Base-by-base conservation (phyloP, 345 rosid genomes). In the Brassica napus region DNA sequence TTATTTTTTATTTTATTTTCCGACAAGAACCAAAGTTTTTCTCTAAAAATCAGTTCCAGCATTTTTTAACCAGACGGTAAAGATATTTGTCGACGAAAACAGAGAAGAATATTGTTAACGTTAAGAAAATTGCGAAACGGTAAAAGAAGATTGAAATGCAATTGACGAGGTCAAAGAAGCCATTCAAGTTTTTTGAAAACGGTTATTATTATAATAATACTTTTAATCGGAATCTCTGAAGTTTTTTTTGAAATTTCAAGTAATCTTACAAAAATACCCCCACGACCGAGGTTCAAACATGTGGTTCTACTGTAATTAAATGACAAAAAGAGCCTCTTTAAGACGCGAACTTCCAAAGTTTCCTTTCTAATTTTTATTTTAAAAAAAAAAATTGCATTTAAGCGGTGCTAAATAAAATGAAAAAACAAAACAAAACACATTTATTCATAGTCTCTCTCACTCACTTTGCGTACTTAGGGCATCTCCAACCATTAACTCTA, bases 401-500 rank as follows among this genome's bases (percentile, higher is more conserved):
- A 69, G 64, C 34, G n/a, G 71, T 80, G 69, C 21, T 30, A 0
- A 39, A 55, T 24, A 77, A 77, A 16, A 64, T 1, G 5, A 37
- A 4, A 44, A 49, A 52, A 52, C 54, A 44, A 60, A 65, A 73
- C 70, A 74, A 69, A 79, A 69, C 52, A 61, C 70, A 69, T 62
- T 34, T 65, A 79, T 5, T 71, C 68, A 74, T 15, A 2, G 15
- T 23, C 60, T 55, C 66, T 69, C 73, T 61, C 71, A 74, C 39
- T 64, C 76, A 57, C 80, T 66, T 71, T 72, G 73, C 85, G 85
- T 82, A 26, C 85, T 86, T n/a, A n/a, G n/a, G n/a, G n/a, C n/a
- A n/a, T n/a, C n/a, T n/a, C n/a, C n/a, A n/a, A n/a, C n/a, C n/a
- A n/a, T n/a, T n/a, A n/a, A n/a, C n/a, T n/a, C n/a, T n/a, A n/a